Conservation (phyloP, 768 basidiomycete species). For the Boletus tylopilopsis region DNA sequence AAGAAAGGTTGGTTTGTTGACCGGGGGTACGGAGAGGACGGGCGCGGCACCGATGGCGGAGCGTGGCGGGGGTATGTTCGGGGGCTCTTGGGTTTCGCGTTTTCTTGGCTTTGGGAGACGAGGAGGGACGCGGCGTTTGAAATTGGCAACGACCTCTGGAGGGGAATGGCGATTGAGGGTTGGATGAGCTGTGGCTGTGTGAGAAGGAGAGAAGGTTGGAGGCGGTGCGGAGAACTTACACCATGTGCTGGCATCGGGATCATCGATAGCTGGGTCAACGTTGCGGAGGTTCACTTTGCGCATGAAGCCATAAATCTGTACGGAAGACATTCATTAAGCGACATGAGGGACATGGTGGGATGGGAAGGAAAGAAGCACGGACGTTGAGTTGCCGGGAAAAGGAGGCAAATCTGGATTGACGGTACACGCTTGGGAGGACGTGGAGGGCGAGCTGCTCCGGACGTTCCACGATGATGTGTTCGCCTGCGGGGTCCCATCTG, state of each 20-base stretch:
- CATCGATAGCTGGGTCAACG: slow-evolving; percentile 91
- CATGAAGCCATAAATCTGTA: slow-evolving; percentile 97
- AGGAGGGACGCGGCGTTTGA: slow-evolving; percentile 93
- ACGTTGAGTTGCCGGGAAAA: slow-evolving; percentile 98
- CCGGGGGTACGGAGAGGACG: slow-evolving; percentile 58
- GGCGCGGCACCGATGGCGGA: slow-evolving; percentile 69
- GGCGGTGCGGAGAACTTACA: slow-evolving; percentile 53
- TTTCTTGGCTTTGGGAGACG: slow-evolving; percentile 86
- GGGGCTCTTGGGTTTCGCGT: slow-evolving; percentile 65
- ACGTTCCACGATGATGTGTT: slow-evolving; percentile 92
- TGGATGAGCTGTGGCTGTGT: slow-evolving; percentile 66
- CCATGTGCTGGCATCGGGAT: slow-evolving; percentile 96
- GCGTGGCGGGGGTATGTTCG: slow-evolving; percentile 70
- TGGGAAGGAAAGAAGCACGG: slow-evolving; percentile 38
- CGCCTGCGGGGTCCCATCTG: slow-evolving; percentile 90
- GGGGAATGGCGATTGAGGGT: slow-evolving; percentile 89
- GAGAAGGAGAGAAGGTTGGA: slow-evolving; percentile 17
- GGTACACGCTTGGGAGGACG: slow-evolving; percentile 90
- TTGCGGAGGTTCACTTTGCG: slow-evolving; percentile 95
- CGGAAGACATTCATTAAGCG: slow-evolving; percentile 21
- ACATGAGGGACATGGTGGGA: slow-evolving; percentile 20
- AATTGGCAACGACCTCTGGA: slow-evolving; percentile 86
- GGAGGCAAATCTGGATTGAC: slow-evolving; percentile 95
- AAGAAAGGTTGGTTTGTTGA: slow-evolving; percentile 35
- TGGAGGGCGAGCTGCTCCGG: slow-evolving; percentile 93